These are phyloP conservation scores for Annulohypoxylon moriforme DNA, from an alignment of 495 filamentous ascomycete genomes.

Conservation along the genomic window DNA sequence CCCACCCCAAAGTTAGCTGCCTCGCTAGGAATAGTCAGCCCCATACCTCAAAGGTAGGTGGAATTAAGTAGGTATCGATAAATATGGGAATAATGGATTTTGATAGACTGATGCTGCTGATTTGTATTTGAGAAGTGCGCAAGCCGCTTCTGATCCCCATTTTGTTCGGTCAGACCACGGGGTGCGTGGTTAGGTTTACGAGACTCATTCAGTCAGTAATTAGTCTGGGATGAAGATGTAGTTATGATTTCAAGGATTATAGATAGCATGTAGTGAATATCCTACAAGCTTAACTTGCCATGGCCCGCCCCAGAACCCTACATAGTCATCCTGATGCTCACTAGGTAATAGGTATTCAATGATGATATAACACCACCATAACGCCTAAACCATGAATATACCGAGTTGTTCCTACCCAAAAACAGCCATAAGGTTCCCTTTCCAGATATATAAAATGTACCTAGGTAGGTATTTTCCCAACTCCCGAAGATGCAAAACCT, in stretches of 20 bases:
- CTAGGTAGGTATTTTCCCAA: neutral
- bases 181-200: neutral
- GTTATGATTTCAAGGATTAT: neutral
- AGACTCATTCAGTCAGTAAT: neutral
- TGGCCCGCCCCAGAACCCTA: neutral
- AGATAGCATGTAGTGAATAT: conserved; percentile 25
- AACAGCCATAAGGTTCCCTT: neutral
- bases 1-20: neutral
- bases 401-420: neutral
- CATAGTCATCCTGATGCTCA: neutral
- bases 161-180: neutral
- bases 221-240: neutral
- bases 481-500: conserved; percentile 10
- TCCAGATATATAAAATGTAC: neutral
- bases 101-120: no score
- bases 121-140: neutral
- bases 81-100: neutral
- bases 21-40: neutral
- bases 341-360: no score
- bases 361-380: neutral
- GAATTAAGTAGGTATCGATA: neutral
- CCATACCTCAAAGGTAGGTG: neutral
- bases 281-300: neutral
- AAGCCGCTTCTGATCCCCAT: neutral
- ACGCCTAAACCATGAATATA: conserved; percentile 21